Evolutionary conservation across 768 basidiomycete genomes (phyloP).

Genomic region (Lactifluus volemus): DNA sequence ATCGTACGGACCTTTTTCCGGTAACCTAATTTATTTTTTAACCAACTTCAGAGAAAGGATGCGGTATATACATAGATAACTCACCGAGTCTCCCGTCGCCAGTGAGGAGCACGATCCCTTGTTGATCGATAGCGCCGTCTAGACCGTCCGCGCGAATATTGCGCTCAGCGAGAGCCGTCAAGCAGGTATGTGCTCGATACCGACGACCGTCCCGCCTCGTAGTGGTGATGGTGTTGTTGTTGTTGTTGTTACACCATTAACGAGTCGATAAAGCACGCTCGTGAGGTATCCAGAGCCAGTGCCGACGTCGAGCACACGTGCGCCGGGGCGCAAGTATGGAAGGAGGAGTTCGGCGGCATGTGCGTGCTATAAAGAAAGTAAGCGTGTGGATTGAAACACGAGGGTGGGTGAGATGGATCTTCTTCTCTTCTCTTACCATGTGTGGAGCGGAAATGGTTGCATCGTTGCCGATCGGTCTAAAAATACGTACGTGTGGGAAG

Average conservation of each 20-base stretch:
- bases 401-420: too few relatives aligned
- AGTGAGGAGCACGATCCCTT: slow-evolving; percentile 50
- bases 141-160: slow-evolving; percentile 68
- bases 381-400: too few relatives aligned
- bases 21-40: slow-evolving; percentile 13
- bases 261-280: slow-evolving; percentile 75
- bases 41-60: too few relatives aligned
- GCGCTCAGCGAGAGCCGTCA: slow-evolving; percentile 57
- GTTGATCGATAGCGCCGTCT: slow-evolving; percentile 41
- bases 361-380: slow-evolving; percentile 67
- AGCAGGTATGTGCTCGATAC: slow-evolving; percentile 84
- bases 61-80: neutral
- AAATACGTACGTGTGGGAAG: neutral
- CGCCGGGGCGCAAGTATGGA: slow-evolving; percentile 58
- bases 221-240: slow-evolving; percentile 7
- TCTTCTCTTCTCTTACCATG: slow-evolving; percentile 10
- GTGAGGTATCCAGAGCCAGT: slow-evolving; percentile 80
- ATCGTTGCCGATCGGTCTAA: slow-evolving; percentile 57
- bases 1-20: slow-evolving; percentile 29
- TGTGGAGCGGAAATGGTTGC: slow-evolving; percentile 97
- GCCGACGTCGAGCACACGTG: slow-evolving; percentile 82
- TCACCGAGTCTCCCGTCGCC: slow-evolving; percentile 79
- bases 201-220: slow-evolving; percentile 52
- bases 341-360: slow-evolving; percentile 75
- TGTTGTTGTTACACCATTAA: too few relatives aligned